phyloP scores from a whole-genome alignment of 2,329 filamentous ascomycete genomes.

The Phyllachora maydis region DNA sequence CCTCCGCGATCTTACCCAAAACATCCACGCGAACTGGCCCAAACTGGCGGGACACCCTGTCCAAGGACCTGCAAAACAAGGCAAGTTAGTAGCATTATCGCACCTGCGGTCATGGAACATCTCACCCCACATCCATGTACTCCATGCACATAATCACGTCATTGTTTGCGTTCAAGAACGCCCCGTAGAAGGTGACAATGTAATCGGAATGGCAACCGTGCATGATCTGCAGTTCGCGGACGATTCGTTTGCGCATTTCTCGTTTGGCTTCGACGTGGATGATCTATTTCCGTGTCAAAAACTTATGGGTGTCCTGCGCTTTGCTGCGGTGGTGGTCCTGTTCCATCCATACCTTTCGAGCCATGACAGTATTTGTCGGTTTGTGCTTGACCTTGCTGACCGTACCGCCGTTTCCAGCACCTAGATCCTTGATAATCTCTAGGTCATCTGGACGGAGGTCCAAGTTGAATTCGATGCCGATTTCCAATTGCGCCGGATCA shows the following conservation, averaged over 20 bases:
- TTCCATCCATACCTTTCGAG: conserved; percentile 76
- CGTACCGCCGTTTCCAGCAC: conserved; percentile 89
- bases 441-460: conserved; percentile 84
- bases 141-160: conserved; percentile 99
- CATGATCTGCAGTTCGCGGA: conserved; percentile 94
- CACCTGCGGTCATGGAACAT: conserved; percentile 63
- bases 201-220: conserved; percentile 93
- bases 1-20: conserved; percentile 91
- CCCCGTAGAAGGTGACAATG: conserved; percentile 95
- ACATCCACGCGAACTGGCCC: conserved; percentile 92
- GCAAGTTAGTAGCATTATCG: conserved; percentile 4
- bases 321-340: too few species aligned
- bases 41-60: conserved; percentile 85
- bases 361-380: conserved; percentile 91
- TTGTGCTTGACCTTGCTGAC: conserved; percentile 96
- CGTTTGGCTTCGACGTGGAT: conserved; percentile 98
- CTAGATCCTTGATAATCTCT: conserved; percentile 82
- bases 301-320: too few species aligned
- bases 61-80: conserved; percentile 46
- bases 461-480: conserved; percentile 91
- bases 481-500: conserved; percentile 58
- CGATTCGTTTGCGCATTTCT: conserved; percentile 89
- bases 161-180: conserved; percentile 88
- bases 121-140: conserved; percentile 97
- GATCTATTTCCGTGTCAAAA: conserved; percentile 36